Evolutionary conservation across 2,329 filamentous ascomycete species (phyloP).

Genomic region (Fusarium xyrophilum): DNA sequence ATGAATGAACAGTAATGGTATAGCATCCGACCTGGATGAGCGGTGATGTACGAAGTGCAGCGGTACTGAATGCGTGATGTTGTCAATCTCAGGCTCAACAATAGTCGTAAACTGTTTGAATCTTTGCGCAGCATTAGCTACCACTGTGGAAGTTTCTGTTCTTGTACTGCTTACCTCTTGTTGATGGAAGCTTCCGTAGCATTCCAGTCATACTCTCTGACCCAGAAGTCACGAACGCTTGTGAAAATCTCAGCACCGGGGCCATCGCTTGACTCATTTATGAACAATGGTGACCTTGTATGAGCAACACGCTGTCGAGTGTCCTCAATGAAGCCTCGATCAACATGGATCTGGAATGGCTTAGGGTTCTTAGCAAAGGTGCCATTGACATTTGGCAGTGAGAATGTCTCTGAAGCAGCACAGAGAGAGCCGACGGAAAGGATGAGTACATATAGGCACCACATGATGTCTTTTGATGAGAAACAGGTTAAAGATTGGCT

Average conservation of each 20-base stretch:
- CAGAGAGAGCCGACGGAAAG: background rate
- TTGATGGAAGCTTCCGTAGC: background rate
- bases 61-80: background rate
- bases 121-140: too few species aligned
- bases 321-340: background rate
- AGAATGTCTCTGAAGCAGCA: background rate
- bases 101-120: background rate
- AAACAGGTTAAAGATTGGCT: fast-evolving
- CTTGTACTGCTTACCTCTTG: background rate
- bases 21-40: fast-evolving
- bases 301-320: background rate
- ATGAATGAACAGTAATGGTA: background rate
- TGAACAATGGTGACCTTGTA: background rate
- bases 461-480: background rate
- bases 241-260: background rate
- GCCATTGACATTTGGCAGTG: background rate
- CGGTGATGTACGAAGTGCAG: background rate
- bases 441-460: fast-evolving
- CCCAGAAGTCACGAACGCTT: background rate
- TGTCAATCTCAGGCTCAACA: background rate
- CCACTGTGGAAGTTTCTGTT: too few species aligned
- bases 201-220: background rate
- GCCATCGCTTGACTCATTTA: background rate
- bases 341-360: background rate
- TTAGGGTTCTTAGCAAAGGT: background rate